phyloP scores from a whole-genome alignment of 306 rosid genomes.

The Vigna unguiculata region DNA sequence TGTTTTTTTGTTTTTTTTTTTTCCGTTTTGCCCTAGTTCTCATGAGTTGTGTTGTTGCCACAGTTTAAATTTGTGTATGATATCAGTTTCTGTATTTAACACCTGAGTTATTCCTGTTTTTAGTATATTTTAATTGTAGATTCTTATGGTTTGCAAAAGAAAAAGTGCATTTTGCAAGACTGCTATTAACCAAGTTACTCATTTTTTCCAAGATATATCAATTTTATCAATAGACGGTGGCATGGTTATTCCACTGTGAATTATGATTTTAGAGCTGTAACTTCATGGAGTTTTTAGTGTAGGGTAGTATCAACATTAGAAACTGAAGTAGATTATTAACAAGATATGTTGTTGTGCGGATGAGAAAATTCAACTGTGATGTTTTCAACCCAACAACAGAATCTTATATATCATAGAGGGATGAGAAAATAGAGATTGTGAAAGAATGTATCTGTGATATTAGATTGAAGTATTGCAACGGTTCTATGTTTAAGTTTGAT shows the following conservation, averaged over 20 bases:
- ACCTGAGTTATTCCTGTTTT: neutral
- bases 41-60: neutral
- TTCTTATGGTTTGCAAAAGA: neutral
- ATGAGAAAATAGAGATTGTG: neutral
- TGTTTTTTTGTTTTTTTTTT: too few species aligned
- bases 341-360: neutral
- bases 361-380: neutral
- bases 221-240: neutral
- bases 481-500: constrained; percentile 22
- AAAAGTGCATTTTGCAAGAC: constrained; percentile 13
- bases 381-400: neutral
- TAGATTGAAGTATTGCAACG: constrained; percentile 26
- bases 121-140: neutral
- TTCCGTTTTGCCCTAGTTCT: constrained; percentile 1
- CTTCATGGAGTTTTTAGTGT: constrained; percentile 7
- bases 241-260: neutral
- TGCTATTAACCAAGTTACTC: neutral
- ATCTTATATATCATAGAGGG: neutral
- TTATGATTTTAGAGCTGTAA: constrained; percentile 1
- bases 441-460: constrained; percentile 1
- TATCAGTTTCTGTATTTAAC: neutral
- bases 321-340: constrained; percentile 22
- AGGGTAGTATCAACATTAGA: neutral
- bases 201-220: neutral
- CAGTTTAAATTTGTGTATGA: neutral